Evolutionary conservation across 2,329 filamentous ascomycete species (phyloP), one percentile per base, ranked within the genome.

Genomic region (Raffaelea deltoideospora): DNA sequence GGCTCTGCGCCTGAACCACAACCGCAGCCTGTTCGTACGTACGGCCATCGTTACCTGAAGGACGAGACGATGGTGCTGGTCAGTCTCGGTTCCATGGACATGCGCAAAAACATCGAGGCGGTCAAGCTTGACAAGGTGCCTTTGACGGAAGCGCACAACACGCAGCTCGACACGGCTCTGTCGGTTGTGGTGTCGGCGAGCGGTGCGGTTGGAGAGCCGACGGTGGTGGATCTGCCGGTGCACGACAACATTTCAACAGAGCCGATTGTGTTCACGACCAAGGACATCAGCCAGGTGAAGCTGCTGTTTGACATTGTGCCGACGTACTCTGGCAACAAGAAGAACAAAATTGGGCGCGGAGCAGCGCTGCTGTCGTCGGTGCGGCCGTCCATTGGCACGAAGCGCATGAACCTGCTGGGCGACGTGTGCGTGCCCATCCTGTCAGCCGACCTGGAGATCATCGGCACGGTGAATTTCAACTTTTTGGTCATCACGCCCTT

Each of bases 401-500:
- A 88, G 49, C 74, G 86, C n/a, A 90, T 90, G 63, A 88, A 81
- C 37, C 64, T 98, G 9, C 86, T 95, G 55, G 87, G 87, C 17
- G 90, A 96, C 51, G 73, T 93, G 27, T 88, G 81, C 41, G 81
- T 98, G 10, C 90, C 90, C 0, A 90, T 98, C 43, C 70, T 96
- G 50, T 82, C 82, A 23, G 77, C 78, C 26, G 83, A 71, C 41
- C 62, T 96, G 24, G 88, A 96, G 41, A 78, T 96, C 10, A 95
- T 98, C 46, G 92, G 90, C 14, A 76, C 79, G 0, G 83, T 98
- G 46, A 94, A 93, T 50, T 98, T 98, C 66, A 95, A 95, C 56
- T 96, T 96, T 53, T 62, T 94, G 23, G 73, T 96, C 50, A 86
- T 98, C 48, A 96, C 85, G 1, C 88, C 90, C 0, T 98, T 98